phyloP scores from a whole-genome alignment of 345 rosid genomes.

The Pugionium dolabratum region DNA sequence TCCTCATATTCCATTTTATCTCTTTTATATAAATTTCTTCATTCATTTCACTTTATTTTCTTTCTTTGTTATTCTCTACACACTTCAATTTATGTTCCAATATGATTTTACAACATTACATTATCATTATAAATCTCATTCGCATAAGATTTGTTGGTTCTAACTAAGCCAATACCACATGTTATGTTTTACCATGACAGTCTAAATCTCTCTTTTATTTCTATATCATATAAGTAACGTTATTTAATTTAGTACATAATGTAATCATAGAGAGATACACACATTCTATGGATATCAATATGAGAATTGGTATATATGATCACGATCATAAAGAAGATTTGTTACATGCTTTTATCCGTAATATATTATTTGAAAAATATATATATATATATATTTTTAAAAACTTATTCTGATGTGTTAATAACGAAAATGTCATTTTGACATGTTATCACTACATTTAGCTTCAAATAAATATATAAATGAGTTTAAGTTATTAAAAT shows the following conservation, averaged over 20 bases:
- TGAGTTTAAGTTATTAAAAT: too few relatives aligned
- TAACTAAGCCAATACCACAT: constrained; percentile 35
- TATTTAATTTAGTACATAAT: too few relatives aligned
- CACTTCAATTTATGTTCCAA: constrained; percentile 14
- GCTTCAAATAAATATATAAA: too few relatives aligned
- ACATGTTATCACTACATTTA: too few relatives aligned
- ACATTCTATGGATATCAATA: too few relatives aligned
- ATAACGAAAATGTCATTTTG: too few relatives aligned
- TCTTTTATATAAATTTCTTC: constrained; percentile 13
- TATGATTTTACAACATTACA: constrained; percentile 11
- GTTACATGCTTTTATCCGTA: not conserved
- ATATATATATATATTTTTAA: too few relatives aligned
- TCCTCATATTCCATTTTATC: constrained; percentile 30
- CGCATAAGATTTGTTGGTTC: constrained; percentile 11
- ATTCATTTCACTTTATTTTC: constrained; percentile 17
- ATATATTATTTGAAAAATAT: too few relatives aligned
- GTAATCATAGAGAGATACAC: too few relatives aligned
- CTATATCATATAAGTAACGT: not conserved
- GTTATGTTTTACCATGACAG: constrained; percentile 7
- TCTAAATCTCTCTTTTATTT: constrained; percentile 8
- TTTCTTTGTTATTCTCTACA: constrained; percentile 32
- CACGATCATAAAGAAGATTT: constrained; percentile 30
- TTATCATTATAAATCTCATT: constrained; percentile 5
- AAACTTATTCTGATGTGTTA: too few relatives aligned
- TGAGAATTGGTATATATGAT: not conserved